Base-by-base conservation (phyloP, 2,329 filamentous ascomycete genomes). In the Botrytis squamosa region DNA sequence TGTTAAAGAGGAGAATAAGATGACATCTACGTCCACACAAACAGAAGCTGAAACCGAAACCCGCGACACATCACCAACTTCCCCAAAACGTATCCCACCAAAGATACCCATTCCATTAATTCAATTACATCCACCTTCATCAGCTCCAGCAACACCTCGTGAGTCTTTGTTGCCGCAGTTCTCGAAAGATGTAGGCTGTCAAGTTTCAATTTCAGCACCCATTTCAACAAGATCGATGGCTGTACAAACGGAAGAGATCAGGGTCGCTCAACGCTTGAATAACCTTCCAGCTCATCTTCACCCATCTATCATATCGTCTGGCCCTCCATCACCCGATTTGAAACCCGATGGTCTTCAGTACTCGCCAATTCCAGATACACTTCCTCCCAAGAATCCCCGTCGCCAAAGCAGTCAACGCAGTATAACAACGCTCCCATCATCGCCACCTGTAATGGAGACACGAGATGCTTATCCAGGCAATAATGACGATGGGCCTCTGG, bases 231-330 rank as follows among this genome's bases (percentile, higher is more conserved):
- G 78, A 85, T 77, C 84, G 84, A 59, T 91, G 87, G 73, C 86
- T 83, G 64, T 89, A 74, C 96, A 99, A 84, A 99, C 96, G 0
- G 95, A 98, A 78, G 93, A 93, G 74, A 98, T 98, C 74, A 89
- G 93, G 72, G 89, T 97, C 9, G 95, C 97, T 80, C 89, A 90
- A 83, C 89, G 94, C 75, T 84, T 93, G 63, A 89, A 92, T 75
- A 91, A 90, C 77, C 85, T 97, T 40, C 93, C 94, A 22, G 85
- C 89, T 2, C 92, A 96, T 80, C 86, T 97, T 49, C 90, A 94
- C 73, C 94, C 94, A 0, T 95, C 93, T 0, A 86, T 91, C 29
- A 92, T 97, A 75, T 85, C 86, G 0, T 91, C 90, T 0, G 84
- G 87, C 33, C 89, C 90, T 14, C 81, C 84, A 1, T 91, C 89